Base-by-base conservation (phyloP, 2,329 filamentous ascomycete species). In the Mariannaea sp. region DNA sequence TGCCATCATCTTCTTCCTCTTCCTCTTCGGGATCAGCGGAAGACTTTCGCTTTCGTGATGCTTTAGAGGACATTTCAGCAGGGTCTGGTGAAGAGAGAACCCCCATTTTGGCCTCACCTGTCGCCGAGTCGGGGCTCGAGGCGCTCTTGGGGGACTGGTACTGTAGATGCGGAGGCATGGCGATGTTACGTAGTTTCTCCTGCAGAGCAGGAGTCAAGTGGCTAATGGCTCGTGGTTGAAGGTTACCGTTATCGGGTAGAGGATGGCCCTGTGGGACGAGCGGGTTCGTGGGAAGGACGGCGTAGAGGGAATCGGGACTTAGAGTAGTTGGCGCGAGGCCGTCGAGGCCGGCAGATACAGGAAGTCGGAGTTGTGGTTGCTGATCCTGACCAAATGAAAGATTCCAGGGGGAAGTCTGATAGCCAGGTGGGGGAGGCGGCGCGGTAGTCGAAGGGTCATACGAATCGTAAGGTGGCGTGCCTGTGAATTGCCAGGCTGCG, bases 11-110 rank as follows among this genome's bases (percentile, higher is more conserved):
- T 10, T 87, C 83, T 42, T 85, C 82, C n/a, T 74, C 62, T 14
- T 66, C 59, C 54, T 81, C 61, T 55, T 80, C 60, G 49, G 72
- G 65, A 46, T 84, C 81, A 43, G 79, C 80, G 0, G 85, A 85
- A 1, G 85, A 83, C 73, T 91, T 92, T 61, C 88, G 82, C 73
- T 91, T 92, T 62, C 85, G 80, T 56, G 72, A 78, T 52, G 77
- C 78, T 55, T 72, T 74, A n/a, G 77, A 78, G 19, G 78, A 66
- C 22, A 64, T 55, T 55, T 73, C 71, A 19, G 68, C 67, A 39
- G 69, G 72, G 55, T 83, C 85, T n/a, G 86, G 86, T 2, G 86
- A 89, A 9, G 85, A 86, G 45, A 75, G 72, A 5, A 73, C 71
- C 16, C 72, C 75, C 38, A 72, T 75, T 59, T 77, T 78, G 57